Base-by-base conservation (phyloP, 202 grass and related monocot genomes). In the Hordeum pubiflorum region DNA sequence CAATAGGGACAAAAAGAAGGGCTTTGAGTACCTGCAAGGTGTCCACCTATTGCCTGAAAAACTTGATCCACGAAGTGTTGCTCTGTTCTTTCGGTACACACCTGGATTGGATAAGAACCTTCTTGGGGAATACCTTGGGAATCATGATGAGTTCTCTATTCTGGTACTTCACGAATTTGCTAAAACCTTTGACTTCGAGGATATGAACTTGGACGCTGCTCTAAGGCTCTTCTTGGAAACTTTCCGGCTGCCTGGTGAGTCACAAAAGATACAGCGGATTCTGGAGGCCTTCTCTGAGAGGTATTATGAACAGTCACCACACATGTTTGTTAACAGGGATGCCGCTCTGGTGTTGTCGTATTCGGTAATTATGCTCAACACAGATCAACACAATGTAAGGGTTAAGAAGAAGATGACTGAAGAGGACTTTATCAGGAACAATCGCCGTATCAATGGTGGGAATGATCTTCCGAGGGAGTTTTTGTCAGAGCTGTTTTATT, bases 351-450 rank as follows among this genome's bases (percentile, higher is more conserved):
- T 99, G 59, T 67, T 99, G 57, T 95, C 96, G 63, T 99, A 99
- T 85, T 99, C 96, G 41, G 85, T 99, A 76, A 99, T 99, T 83
- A 10, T 99, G 92, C 91, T 99, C 20, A 99, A 99, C 84, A 99
- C 96, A 7, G 96, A 99, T 82, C 96, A 93, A 36, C 96, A 99
- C 83, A 99, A 99, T 91, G 70, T 91, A 75, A 88, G 87, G 87
- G 96, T 99, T 52, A 99, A 96, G 78, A 99, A 96, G 81, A 99
- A 99, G 86, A 99, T 99, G 96, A 96, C 96, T 31, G 96, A 99
- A 87, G 96, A 99, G 80, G 96, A 99, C 69, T 99, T 99, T 80
- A 93, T 99, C 61, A 88, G 91, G 74, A 99, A 99, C 75, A 99
- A 99, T 74, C 92, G 96, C 27, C 87, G 65, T 58, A 99, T 99